A percentile compares a stretch with the other conserved stretches of the same genome.
Evolutionary conservation across 1,284 basidiomycete genomes (phyloP).

Genomic region (Marasmius sp.): DNA sequence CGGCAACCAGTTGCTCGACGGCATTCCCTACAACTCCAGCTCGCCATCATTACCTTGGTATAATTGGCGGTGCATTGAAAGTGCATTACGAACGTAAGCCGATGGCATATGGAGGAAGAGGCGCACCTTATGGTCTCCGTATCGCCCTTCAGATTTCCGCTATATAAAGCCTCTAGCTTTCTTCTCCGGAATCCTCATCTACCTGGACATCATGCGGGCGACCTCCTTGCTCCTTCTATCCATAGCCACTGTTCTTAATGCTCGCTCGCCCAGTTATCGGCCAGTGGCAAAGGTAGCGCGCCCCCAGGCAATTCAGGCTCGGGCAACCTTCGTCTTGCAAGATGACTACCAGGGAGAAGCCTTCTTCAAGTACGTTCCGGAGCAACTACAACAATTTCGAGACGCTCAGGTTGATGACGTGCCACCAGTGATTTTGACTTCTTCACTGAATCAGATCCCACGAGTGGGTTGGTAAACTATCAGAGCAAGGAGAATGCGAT

Average conservation of each 20-base stretch:
- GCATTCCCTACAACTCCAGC: too few species aligned
- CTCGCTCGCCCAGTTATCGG: neutral
- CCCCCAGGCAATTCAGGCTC: neutral
- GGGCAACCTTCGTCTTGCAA: constrained; percentile 24
- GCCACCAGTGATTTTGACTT: constrained; percentile 57
- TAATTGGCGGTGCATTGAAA: too few species aligned
- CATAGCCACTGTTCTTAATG: neutral
- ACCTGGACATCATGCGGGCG: neutral
- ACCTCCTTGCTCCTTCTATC: neutral
- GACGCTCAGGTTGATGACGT: neutral
- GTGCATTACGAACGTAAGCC: too few species aligned
- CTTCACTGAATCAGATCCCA: constrained; percentile 64
- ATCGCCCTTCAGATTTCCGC: neutral
- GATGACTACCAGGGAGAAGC: constrained; percentile 35
- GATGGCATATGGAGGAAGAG: too few species aligned
- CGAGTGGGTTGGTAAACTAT: constrained; percentile 63
- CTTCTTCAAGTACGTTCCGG: constrained; percentile 34
- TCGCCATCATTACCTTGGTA: too few species aligned
- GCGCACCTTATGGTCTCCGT: neutral
- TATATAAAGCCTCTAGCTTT: neutral
- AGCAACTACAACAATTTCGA: neutral
- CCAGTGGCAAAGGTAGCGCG: neutral
- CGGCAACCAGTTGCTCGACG: too few species aligned
- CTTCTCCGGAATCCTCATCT: neutral
- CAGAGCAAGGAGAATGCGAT: constrained; percentile 44